Base-by-base conservation (phyloP, 257 asterid species). In the Plantago elongata region DNA sequence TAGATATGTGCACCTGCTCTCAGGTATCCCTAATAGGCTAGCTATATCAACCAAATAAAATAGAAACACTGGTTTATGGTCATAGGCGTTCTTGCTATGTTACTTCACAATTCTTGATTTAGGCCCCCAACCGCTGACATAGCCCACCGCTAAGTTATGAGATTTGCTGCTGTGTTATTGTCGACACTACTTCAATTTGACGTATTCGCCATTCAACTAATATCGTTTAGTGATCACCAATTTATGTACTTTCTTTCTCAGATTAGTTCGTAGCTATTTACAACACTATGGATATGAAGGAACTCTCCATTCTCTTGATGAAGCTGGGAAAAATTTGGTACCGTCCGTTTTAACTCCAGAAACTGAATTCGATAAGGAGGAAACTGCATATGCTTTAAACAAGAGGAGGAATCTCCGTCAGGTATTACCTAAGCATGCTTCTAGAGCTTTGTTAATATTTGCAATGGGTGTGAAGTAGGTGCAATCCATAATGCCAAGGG, bases 211-310 rank as follows among this genome's bases (percentile, higher is more conserved):
- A 10, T 3, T 17, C 9, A 18, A 50, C 57, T 64, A 49, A 52
- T 65, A 27, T 38, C 54, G 50, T 57, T 52, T 67, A 49, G 22
- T 62, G 45, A 61, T 56, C 38, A 34, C 14, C 9, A 22, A 22
- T 68, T 67, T 63, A 15, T 37, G 14, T 57, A 27, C 69, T 76
- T 75, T 51, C 38, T 46, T 73, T 63, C 43, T 50, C 92, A 93
- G 97, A 68, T 77, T 93, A 72, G 94, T 93, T 54, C 87, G 92
- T 46, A 81, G 94, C 60, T 89, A 93, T 73, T 80, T 93, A 59
- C 97, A 89, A 66, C 88, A 89, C 69, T 87, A 93, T 62, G 99
- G 99, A 70, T 93, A 93, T 68, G 90, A 82, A 73, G 96, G 83
- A 69, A 93, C 97, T 43, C 92, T 93, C 52, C 65, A 78, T 64